phyloP scores from a whole-genome alignment of 2,329 filamentous ascomycete species.

The Cladophialophora chaetospira region DNA sequence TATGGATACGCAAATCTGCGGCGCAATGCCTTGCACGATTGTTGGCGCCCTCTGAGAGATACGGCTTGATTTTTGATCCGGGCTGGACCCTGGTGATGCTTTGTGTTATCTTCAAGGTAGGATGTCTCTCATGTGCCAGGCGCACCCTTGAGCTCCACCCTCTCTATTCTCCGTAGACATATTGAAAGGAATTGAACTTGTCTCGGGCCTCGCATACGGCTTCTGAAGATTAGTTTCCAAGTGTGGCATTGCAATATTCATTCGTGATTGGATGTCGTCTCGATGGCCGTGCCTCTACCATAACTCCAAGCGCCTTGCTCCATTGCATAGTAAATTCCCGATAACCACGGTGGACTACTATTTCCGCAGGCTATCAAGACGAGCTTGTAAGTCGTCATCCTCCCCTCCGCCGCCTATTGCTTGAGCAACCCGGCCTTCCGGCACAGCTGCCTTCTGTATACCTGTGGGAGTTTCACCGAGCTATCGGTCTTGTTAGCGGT shows the following conservation, averaged over 20 bases:
- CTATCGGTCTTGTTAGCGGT: constrained; percentile 50
- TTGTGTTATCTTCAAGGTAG: background rate
- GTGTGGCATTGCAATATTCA: too few species aligned
- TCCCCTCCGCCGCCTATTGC: constrained; percentile 70
- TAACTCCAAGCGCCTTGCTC: constrained; percentile 23
- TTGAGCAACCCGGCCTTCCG: constrained; percentile 80
- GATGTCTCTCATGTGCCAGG: background rate
- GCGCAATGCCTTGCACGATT: too few species aligned
- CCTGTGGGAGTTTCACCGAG: constrained; percentile 89
- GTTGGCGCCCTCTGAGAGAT: too few species aligned
- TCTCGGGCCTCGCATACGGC: too few species aligned
- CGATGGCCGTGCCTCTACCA: background rate
- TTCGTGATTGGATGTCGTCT: too few species aligned
- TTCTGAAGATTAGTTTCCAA: too few species aligned
- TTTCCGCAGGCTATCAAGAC: constrained; percentile 79
- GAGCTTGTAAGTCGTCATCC: constrained; percentile 91
- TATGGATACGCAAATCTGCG: too few species aligned
- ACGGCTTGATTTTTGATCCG: background rate
- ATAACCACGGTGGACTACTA: constrained; percentile 33
- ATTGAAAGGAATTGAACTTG: too few species aligned
- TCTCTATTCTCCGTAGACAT: background rate
- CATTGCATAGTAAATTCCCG: background rate
- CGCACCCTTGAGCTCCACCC: background rate
- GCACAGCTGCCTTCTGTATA: constrained; percentile 70
- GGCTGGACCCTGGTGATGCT: background rate